Conservation (phyloP, 2,329 filamentous ascomycete species). For the Gnomoniopsis sp. region DNA sequence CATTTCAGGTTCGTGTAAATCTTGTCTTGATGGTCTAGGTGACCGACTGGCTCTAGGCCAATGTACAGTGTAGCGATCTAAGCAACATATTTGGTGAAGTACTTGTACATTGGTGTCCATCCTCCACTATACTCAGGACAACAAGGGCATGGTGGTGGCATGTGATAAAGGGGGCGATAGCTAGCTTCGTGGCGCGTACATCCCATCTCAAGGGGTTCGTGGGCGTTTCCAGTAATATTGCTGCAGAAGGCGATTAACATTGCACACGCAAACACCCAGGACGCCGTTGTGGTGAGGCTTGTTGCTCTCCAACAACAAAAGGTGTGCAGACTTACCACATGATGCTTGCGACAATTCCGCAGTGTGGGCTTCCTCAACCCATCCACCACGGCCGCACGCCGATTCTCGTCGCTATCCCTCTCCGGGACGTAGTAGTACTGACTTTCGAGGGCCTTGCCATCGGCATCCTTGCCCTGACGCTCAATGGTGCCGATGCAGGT, state of each 20-base stretch:
- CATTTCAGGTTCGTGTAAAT: not conserved
- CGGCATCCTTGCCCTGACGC: slow-evolving; percentile 91
- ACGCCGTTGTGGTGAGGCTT: not conserved
- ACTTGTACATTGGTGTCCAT: not conserved
- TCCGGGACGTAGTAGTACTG: slow-evolving; percentile 97
- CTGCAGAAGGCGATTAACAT: slow-evolving; percentile 33
- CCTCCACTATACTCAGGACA: not conserved
- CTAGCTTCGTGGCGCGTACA: not conserved
- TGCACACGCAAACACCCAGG: not conserved
- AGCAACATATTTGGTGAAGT: not conserved
- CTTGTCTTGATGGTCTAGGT: not conserved
- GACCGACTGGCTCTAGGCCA: not conserved
- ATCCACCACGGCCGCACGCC: slow-evolving; percentile 78
- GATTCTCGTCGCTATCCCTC: slow-evolving; percentile 72
- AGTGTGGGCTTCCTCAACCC: slow-evolving; percentile 86
- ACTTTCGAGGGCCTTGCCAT: slow-evolving; percentile 87
- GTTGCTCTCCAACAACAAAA: not conserved
- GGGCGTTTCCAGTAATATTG: slow-evolving; percentile 71
- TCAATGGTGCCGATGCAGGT: slow-evolving; percentile 83
- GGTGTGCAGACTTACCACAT: slow-evolving; percentile 72
- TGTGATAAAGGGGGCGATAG: no score
- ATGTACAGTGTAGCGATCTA: not conserved
- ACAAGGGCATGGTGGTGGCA: slow-evolving; percentile 16
- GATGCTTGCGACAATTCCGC: slow-evolving; percentile 86
- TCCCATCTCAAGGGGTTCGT: slow-evolving; percentile 46